A percentile compares a stretch with the other conserved stretches of the same genome.
Conservation (phyloP, 495 filamentous ascomycete species). For the Poronia punctata region DNA sequence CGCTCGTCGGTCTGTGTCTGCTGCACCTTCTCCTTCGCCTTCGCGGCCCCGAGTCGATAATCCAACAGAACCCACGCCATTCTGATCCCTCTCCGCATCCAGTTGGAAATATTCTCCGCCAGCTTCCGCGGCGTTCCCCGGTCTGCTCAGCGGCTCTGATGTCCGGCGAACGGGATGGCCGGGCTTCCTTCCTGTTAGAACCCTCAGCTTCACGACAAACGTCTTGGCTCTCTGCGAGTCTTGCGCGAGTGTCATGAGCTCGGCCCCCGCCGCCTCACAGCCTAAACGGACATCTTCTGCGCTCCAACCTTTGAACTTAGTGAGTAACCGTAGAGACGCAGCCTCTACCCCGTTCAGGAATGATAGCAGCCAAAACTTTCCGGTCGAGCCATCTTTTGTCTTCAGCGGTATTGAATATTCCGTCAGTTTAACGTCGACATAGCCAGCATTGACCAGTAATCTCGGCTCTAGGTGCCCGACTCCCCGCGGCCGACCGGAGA, state of each 20-base stretch:
- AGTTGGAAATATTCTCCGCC: conserved; percentile 1
- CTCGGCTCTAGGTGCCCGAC: conserved; percentile 47
- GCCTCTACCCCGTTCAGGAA: conserved; percentile 62
- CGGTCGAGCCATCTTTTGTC: conserved; percentile 46
- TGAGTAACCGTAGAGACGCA: conserved; percentile 52
- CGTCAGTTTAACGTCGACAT: conserved; percentile 50
- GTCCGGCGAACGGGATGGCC: conserved; percentile 12
- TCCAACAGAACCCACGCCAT: no score
- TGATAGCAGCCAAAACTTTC: conserved; percentile 60
- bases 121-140: conserved; percentile 13
- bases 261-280: conserved; percentile 47
- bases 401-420: conserved; percentile 56
- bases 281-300: conserved; percentile 46
- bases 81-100: not conserved
- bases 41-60: no score
- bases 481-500: conserved; percentile 42
- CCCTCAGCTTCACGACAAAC: conserved; percentile 40
- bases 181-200: conserved; percentile 54
- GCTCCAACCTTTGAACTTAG: conserved; percentile 50
- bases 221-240: conserved; percentile 33
- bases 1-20: conserved; percentile 1
- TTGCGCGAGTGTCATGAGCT: conserved; percentile 43
- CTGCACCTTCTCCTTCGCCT: not conserved
- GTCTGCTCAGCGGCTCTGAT: conserved; percentile 19
- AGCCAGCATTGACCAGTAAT: conserved; percentile 49